Evolutionary conservation across 768 basidiomycete species (phyloP).

Genomic region (Boletus tylopilopsis): DNA sequence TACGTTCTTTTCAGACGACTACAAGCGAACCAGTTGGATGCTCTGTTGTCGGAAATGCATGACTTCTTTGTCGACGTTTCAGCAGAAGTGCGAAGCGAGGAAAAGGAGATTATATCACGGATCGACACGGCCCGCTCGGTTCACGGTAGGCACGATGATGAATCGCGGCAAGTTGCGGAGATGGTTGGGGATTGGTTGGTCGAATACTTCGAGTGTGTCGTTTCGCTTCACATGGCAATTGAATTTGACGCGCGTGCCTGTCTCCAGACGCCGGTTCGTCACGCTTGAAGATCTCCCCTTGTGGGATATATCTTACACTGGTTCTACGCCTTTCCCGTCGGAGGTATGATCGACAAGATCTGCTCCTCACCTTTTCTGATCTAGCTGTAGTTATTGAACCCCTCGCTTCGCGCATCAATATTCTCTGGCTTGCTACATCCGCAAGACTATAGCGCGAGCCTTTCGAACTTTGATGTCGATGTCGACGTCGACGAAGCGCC

Average conservation of each 20-base stretch:
- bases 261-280: slow-evolving; percentile 38
- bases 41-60: slow-evolving; percentile 40
- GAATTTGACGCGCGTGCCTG: neutral
- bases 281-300: slow-evolving; percentile 49
- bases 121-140: slow-evolving; percentile 20
- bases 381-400: slow-evolving; percentile 58
- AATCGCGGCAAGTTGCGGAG: slow-evolving; percentile 20
- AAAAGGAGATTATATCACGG: slow-evolving; percentile 31
- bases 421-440: slow-evolving; percentile 61
- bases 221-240: neutral
- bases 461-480: slow-evolving; percentile 8
- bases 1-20: slow-evolving; percentile 37
- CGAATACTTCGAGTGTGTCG: slow-evolving; percentile 46
- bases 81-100: slow-evolving; percentile 29
- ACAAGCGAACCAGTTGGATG: slow-evolving; percentile 27
- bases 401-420: slow-evolving; percentile 59
- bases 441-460: slow-evolving; percentile 38
- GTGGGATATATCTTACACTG: slow-evolving; percentile 77
- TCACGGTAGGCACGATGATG: slow-evolving; percentile 14
- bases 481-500: slow-evolving; percentile 35
- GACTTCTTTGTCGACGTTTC: slow-evolving; percentile 36
- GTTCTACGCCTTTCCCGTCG: slow-evolving; percentile 57
- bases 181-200: slow-evolving; percentile 48
- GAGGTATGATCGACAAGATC: slow-evolving; percentile 43
- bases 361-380: neutral